A percentile compares a stretch with the other conserved stretches of the same genome.
Evolutionary conservation across 768 basidiomycete species (phyloP).

Genomic region (Trametes coccinea): DNA sequence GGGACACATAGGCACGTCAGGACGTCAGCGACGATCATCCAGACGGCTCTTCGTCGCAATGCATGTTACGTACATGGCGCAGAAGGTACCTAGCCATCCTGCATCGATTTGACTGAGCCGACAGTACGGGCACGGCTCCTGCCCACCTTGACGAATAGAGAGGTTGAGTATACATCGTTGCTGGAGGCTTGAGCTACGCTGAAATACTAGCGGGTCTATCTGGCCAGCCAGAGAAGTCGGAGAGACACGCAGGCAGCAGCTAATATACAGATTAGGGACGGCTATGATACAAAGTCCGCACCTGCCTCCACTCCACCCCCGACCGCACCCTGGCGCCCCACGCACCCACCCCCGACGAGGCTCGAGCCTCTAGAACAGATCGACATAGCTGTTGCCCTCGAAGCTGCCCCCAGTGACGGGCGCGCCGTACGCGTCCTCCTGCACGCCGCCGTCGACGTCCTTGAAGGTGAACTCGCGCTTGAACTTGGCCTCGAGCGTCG

Average conservation of each 20-base stretch:
- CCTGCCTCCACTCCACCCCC: neutral
- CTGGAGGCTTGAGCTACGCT: too few relatives aligned
- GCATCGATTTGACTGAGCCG: too few relatives aligned
- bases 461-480: constrained; percentile 82
- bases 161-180: too few relatives aligned
- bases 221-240: neutral
- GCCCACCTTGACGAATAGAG: too few relatives aligned
- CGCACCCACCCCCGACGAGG: neutral
- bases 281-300: constrained; percentile 4
- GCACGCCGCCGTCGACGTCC: constrained; percentile 42
- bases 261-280: constrained; percentile 11
- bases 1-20: too few relatives aligned
- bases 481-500: constrained; percentile 72
- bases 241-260: constrained; percentile 2
- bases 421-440: constrained; percentile 35
- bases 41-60: too few relatives aligned
- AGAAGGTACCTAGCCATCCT: too few relatives aligned
- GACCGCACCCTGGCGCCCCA: too few relatives aligned
- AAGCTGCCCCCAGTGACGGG: constrained; percentile 21
- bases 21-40: too few relatives aligned
- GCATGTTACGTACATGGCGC: too few relatives aligned
- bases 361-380: constrained; percentile 18
- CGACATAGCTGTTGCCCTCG: constrained; percentile 30
- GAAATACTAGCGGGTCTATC: too few relatives aligned
- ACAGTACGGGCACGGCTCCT: too few relatives aligned